These are phyloP conservation scores for Oryza glaberrima DNA, from an alignment of 176 grass and related monocot genomes.

Conservation along the genomic window DNA sequence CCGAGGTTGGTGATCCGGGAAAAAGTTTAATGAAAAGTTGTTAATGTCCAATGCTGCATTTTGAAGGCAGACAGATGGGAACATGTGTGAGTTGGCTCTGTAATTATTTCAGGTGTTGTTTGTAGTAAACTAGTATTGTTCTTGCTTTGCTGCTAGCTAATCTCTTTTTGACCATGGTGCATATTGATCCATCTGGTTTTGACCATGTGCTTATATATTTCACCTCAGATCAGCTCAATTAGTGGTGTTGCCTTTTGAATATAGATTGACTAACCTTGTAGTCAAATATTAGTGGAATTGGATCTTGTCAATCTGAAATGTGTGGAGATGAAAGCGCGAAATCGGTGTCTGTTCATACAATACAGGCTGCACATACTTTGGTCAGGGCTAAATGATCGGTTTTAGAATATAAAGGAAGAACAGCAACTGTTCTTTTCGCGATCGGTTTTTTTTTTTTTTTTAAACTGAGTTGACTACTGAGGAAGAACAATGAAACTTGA, in stretches of 20 bases:
- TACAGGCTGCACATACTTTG: background rate
- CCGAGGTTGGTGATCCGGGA: background rate
- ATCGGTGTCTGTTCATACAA: background rate
- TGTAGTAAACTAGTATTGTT: background rate
- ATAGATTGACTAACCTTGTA: background rate
- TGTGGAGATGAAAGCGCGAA: slow-evolving; percentile 1
- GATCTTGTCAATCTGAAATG: slow-evolving; percentile 8
- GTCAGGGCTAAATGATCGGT: background rate
- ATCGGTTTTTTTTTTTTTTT: background rate
- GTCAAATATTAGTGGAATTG: slow-evolving; percentile 25
- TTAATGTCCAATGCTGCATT: background rate
- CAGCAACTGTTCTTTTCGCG: background rate
- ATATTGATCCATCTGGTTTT: background rate
- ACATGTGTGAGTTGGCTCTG: background rate
- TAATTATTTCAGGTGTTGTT: background rate
- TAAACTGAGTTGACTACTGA: background rate
- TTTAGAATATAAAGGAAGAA: background rate
- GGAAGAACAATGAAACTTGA: background rate
- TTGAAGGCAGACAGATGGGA: background rate
- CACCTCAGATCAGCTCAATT: background rate
- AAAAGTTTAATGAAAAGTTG: background rate
- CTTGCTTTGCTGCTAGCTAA: background rate
- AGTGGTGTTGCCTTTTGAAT: background rate
- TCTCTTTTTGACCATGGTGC: background rate
- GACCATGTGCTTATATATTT: background rate